Evolutionary conservation across 495 filamentous ascomycete genomes (phyloP).

Genomic region (Xylaria telfairii): DNA sequence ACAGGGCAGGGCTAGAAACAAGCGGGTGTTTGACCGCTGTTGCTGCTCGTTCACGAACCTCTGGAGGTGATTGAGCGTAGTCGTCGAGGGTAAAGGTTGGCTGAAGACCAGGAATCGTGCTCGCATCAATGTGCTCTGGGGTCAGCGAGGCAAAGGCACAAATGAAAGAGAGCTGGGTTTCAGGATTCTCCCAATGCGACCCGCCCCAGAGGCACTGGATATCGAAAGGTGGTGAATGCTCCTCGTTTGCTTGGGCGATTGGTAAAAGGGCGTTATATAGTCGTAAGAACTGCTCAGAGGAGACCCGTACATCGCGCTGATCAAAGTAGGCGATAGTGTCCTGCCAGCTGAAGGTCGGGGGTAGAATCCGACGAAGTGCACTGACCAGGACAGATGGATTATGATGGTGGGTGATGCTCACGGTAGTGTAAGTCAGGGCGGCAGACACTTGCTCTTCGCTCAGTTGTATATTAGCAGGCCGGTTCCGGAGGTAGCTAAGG

Average conservation of each 20-base stretch:
- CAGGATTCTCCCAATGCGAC: slow-evolving; percentile 75
- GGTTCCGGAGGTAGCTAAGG: slow-evolving; percentile 62
- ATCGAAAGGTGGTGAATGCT: slow-evolving; percentile 61
- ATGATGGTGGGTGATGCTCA: slow-evolving; percentile 75
- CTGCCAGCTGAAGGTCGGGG: slow-evolving; percentile 77
- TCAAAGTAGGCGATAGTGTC: slow-evolving; percentile 84
- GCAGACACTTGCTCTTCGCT: slow-evolving; percentile 82
- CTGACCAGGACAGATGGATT: slow-evolving; percentile 75
- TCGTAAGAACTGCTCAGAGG: slow-evolving; percentile 77
- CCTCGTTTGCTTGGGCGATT: slow-evolving; percentile 57
- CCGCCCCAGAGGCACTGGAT: slow-evolving; percentile 91
- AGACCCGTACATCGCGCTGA: slow-evolving; percentile 74
- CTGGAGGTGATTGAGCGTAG: slow-evolving; percentile 73
- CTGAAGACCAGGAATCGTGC: slow-evolving; percentile 79
- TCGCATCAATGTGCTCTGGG: slow-evolving; percentile 77
- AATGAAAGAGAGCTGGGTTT: slow-evolving; percentile 89
- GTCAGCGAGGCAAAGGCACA: slow-evolving; percentile 75
- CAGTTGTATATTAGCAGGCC: slow-evolving; percentile 70
- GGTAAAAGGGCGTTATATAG: slow-evolving; percentile 78
- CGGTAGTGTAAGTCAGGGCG: slow-evolving; percentile 75
- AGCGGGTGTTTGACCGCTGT: slow-evolving; percentile 83
- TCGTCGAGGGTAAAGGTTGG: slow-evolving; percentile 77
- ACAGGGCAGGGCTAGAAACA: slow-evolving; percentile 85
- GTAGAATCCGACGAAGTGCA: slow-evolving; percentile 51
- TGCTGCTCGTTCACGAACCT: slow-evolving; percentile 72